Conservation (phyloP, 768 basidiomycete genomes). For the Coprinellus aureogranulatus region DNA sequence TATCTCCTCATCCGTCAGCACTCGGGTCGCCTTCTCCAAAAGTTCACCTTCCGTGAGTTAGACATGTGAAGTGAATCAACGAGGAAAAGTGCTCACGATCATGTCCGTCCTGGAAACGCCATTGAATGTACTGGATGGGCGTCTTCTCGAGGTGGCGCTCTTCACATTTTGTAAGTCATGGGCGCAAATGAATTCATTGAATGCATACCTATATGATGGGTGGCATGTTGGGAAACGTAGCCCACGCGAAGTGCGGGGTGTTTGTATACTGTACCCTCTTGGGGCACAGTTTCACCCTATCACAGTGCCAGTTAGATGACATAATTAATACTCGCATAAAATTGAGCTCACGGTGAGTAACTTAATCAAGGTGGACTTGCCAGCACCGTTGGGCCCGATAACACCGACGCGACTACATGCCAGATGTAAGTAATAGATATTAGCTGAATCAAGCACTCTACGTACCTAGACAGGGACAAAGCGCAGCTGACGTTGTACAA, state of each 20-base stretch:
- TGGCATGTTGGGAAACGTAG: slow-evolving; percentile 97
- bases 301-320: slow-evolving; percentile 9
- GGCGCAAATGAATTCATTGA: neutral
- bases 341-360: slow-evolving; percentile 69
- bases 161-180: slow-evolving; percentile 24
- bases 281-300: slow-evolving; percentile 88
- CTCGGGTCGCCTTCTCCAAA: slow-evolving; percentile 86
- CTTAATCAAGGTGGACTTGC: slow-evolving; percentile 95
- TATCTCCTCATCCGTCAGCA: slow-evolving; percentile 86
- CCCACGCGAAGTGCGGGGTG: slow-evolving; percentile 92
- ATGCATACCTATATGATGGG: slow-evolving; percentile 81
- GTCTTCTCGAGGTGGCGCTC: slow-evolving; percentile 96
- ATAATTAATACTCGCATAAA: neutral
- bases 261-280: slow-evolving; percentile 90
- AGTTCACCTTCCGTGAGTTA: slow-evolving; percentile 61
- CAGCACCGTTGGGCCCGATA: slow-evolving; percentile 91
- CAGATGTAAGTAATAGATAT: slow-evolving; percentile 15
- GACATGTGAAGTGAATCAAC: slow-evolving; percentile 5
- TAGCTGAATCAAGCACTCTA: slow-evolving; percentile 19
- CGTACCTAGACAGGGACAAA: slow-evolving; percentile 84
- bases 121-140: slow-evolving; percentile 94
- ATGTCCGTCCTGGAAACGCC: slow-evolving; percentile 98
- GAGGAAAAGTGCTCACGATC: slow-evolving; percentile 61
- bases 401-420: slow-evolving; percentile 79
- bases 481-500: slow-evolving; percentile 88